Conservation (phyloP, 192 early-diverging fungal genomes). For the Gigaspora rosea region DNA sequence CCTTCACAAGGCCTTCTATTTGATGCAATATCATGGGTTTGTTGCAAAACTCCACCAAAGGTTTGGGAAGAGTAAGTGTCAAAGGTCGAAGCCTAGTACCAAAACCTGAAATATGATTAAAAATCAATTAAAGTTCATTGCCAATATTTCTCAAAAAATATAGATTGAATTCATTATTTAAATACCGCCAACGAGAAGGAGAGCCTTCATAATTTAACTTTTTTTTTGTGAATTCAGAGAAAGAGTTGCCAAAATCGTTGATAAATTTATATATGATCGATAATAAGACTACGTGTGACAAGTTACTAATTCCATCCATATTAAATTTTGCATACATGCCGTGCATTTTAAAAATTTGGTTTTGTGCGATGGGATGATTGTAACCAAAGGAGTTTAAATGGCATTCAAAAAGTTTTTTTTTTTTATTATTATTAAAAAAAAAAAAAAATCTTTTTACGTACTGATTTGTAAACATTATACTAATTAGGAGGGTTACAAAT, state of each 20-base stretch:
- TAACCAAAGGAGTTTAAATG: too few species aligned
- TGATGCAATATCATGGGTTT: constrained; percentile 99
- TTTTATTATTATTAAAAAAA: too few species aligned
- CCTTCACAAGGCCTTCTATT: constrained; percentile 96
- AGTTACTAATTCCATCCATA: too few species aligned
- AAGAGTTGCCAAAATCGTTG: background rate
- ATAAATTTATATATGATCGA: too few species aligned
- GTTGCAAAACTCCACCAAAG: constrained; percentile 99
- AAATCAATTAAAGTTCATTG: background rate
- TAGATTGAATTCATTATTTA: background rate
- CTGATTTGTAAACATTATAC: too few species aligned
- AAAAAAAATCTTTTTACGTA: too few species aligned
- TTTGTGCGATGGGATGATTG: too few species aligned
- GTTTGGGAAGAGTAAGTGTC: constrained; percentile 96
- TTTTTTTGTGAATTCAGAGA: background rate
- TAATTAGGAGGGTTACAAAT: too few species aligned
- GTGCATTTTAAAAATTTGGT: too few species aligned
- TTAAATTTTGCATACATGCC: too few species aligned
- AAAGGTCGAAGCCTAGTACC: constrained; percentile 98
- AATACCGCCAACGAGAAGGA: constrained; percentile 82
- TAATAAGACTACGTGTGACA: too few species aligned
- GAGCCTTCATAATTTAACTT: constrained; percentile 67
- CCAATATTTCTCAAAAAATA: background rate
- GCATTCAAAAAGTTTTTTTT: too few species aligned
- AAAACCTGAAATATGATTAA: constrained; percentile 64